A percentile compares a stretch with the other conserved stretches of the same genome.
Conservation (phyloP, 2,329 filamentous ascomycete genomes). For the Alternaria sp. region DNA sequence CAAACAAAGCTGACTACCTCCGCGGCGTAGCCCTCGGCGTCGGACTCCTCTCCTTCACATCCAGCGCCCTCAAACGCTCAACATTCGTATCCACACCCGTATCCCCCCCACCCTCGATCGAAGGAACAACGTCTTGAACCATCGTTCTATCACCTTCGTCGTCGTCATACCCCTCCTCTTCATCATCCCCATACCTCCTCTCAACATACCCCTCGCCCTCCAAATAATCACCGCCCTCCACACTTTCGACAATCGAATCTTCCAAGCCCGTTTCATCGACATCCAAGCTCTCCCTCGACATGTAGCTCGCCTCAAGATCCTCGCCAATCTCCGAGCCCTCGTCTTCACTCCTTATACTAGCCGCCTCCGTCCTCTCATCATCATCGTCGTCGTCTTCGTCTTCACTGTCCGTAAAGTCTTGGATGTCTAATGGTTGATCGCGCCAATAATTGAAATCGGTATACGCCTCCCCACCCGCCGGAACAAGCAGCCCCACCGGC, state of each 20-base stretch:
- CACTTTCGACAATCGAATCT: constrained; percentile 59
- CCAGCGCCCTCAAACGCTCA: constrained; percentile 14
- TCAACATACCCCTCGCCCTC: constrained; percentile 32
- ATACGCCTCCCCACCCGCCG: constrained; percentile 89
- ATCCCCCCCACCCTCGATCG: constrained; percentile 11
- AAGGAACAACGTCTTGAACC: constrained; percentile 21
- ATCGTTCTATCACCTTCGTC: constrained; percentile 29
- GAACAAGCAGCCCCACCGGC: constrained; percentile 83
- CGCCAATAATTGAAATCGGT: constrained; percentile 99
- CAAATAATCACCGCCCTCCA: constrained; percentile 49
- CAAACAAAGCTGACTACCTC: constrained; percentile 4
- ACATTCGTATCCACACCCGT: background rate
- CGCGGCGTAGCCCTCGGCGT: constrained; percentile 26
- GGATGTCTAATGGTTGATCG: constrained; percentile 79
- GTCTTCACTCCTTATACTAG: constrained; percentile 57
- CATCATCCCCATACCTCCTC: constrained; percentile 31
- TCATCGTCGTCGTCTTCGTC: constrained; percentile 37
- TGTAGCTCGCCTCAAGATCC: constrained; percentile 63
- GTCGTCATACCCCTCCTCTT: constrained; percentile 28
- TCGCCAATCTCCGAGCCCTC: constrained; percentile 55
- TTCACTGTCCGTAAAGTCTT: constrained; percentile 88
- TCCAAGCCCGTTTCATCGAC: constrained; percentile 53
- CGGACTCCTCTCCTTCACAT: constrained; percentile 26
- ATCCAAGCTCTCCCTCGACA: constrained; percentile 60
- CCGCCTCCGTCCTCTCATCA: constrained; percentile 53